Base-by-base conservation (phyloP, 805 yeast species). In the Candida michaelii region DNA sequence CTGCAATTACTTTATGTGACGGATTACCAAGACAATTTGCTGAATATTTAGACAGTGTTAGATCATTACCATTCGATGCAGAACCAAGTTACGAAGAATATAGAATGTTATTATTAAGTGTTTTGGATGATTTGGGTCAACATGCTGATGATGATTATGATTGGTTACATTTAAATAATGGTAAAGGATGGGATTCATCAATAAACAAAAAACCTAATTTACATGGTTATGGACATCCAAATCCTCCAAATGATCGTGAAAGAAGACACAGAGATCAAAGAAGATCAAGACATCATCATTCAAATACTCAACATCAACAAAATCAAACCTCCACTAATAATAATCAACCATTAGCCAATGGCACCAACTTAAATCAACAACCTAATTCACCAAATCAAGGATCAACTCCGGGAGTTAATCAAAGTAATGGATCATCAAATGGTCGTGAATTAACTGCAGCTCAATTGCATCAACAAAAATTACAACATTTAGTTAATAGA, bases 101-200 rank as follows among this genome's bases (percentile, higher is more conserved):
- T 50, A 68, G 84, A 43, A 68, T 74, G 55, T 64, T 85, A 45
- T 76, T 86, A 71, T 75, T 79, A 50, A 74, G 78, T 7, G 79
- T 77, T 3, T 65, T 86, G 51, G 72, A 70, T 39, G 80, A 77
- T 43, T 63, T 79, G 48, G 82, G 82, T 12, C 79, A 79, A 53
- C 56, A 65, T 27, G 80, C 81, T 46, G 97, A 93, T 65, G 95
- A 87, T 35, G 90, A 87, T 57, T 93, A 89, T 65, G 99, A 93
- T 71, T 93, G 99, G 99, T 88, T 89, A 96, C 86, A 85, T 56
- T 74, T 93, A 53, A 93, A 93, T 62, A 88, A 86, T 43, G 98
- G 98, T 46, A 82, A 83, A 62, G 98, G 98, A 41, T 91, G 97
- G 96, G 98, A 93, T 66, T 78, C 87, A 23, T 72, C 85, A 14